These are phyloP conservation scores for Boletellus sp. DNA, from an alignment of 1,284 basidiomycete species.

Conservation along the genomic window DNA sequence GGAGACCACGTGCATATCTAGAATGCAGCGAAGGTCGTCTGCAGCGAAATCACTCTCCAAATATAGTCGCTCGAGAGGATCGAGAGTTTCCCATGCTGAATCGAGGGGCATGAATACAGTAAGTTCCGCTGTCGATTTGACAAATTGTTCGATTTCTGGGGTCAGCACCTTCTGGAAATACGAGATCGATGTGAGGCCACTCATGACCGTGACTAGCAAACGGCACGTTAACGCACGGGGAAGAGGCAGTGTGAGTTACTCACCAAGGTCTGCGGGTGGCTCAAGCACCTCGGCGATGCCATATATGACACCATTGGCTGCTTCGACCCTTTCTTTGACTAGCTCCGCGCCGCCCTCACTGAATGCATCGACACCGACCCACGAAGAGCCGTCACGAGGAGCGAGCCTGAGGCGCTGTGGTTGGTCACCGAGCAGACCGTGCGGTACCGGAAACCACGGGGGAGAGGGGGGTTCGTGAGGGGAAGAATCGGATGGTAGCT, in stretches of 20 bases:
- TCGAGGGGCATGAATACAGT: constrained; percentile 91
- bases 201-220: constrained; percentile 40
- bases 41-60: constrained; percentile 82
- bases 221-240: constrained; percentile 1
- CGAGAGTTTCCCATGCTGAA: constrained; percentile 68
- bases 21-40: constrained; percentile 73
- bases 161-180: constrained; percentile 71
- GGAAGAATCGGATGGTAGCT: constrained; percentile 49
- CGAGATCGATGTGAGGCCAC: constrained; percentile 56
- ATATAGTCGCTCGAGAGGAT: constrained; percentile 74
- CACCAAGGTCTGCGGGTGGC: constrained; percentile 75
- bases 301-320: constrained; percentile 76
- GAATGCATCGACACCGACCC: constrained; percentile 70
- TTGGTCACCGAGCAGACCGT: constrained; percentile 77
- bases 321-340: constrained; percentile 53
- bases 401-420: constrained; percentile 79
- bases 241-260: constrained; percentile 23
- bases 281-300: constrained; percentile 76
- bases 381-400: constrained; percentile 45
- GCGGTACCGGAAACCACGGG: constrained; percentile 82
- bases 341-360: constrained; percentile 67
- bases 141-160: constrained; percentile 47
- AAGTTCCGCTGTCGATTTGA: constrained; percentile 67
- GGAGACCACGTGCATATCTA: constrained; percentile 73
- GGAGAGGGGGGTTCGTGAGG: constrained; percentile 66